A percentile compares a stretch with the other conserved stretches of the same genome.
Conservation (phyloP, 2,329 filamentous ascomycete species). For the Fusarium solani-melongenae region DNA sequence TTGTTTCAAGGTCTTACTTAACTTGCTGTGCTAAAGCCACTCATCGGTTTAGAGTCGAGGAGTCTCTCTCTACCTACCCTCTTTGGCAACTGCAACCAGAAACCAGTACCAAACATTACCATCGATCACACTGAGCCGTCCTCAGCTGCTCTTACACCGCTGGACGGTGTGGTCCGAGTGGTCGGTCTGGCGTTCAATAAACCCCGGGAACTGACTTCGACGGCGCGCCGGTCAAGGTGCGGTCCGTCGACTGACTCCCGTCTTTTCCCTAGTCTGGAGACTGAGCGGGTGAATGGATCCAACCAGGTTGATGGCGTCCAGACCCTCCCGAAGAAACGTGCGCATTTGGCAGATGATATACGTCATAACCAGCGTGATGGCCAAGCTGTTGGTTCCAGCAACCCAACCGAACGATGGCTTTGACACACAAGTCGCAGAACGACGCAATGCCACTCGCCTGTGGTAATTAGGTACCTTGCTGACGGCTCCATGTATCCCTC, state of each 20-base stretch:
- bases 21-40: not conserved
- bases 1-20: not conserved
- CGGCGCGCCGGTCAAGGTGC: constrained; percentile 42
- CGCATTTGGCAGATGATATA: constrained; percentile 19
- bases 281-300: constrained; percentile 36
- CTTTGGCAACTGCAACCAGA: not conserved
- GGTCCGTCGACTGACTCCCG: constrained; percentile 44
- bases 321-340: constrained; percentile 18
- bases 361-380: constrained; percentile 23
- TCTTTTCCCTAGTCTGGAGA: constrained; percentile 44
- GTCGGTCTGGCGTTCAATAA: constrained; percentile 24
- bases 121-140: not conserved
- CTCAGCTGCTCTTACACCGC: constrained; percentile 30
- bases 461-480: not conserved
- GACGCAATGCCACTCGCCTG: not conserved
- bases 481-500: not conserved
- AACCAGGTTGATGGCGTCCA: constrained; percentile 33
- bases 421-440: not conserved
- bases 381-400: constrained; percentile 13
- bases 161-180: constrained; percentile 15
- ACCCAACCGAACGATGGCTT: not conserved
- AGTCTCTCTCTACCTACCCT: not conserved
- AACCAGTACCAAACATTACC: not conserved
- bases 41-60: not conserved
- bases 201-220: constrained; percentile 42